Conservation (phyloP, 257 asterid genomes). For the Solanum stenotomum region DNA sequence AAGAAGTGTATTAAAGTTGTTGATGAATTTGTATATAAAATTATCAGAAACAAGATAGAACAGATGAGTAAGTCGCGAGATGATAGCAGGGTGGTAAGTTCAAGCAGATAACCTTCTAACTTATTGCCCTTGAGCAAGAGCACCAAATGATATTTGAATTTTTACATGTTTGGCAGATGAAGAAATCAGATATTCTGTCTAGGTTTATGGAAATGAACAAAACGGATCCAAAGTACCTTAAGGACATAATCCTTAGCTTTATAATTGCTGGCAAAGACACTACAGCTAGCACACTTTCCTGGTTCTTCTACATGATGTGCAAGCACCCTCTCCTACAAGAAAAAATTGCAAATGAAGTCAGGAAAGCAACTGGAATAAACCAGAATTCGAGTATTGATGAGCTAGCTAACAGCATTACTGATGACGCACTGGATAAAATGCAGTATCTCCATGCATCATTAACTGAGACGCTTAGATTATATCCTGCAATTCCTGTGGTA, state of each 20-base stretch:
- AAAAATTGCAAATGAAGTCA: conserved; percentile 31
- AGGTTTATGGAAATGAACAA: conserved; percentile 31
- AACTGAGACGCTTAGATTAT: conserved; percentile 51
- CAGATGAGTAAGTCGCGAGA: conserved; percentile 17
- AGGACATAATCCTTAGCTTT: conserved; percentile 50
- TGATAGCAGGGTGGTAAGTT: conserved; percentile 26
- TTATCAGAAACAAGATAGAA: conserved; percentile 33
- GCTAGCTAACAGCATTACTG: conserved; percentile 22
- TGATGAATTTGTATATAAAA: conserved; percentile 37
- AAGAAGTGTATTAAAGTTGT: conserved; percentile 32
- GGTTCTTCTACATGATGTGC: conserved; percentile 46
- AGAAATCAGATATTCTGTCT: conserved; percentile 47
- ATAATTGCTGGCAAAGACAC: conserved; percentile 59
- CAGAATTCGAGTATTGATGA: conserved; percentile 15
- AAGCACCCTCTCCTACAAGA: conserved; percentile 43
- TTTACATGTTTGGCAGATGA: conserved; percentile 21
- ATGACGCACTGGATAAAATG: conserved; percentile 30
- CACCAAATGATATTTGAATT: background rate
- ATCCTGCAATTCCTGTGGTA: conserved; percentile 61
- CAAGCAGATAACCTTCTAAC: background rate
- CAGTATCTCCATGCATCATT: conserved; percentile 45
- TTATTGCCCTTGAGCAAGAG: background rate
- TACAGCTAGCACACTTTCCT: conserved; percentile 39
- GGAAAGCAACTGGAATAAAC: conserved; percentile 10
- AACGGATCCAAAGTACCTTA: conserved; percentile 32